Percentiles rank a stretch among this genome's conserved stretches.
Conservation (phyloP, 2,329 filamentous ascomycete genomes). For the Ophiostoma piceae region DNA sequence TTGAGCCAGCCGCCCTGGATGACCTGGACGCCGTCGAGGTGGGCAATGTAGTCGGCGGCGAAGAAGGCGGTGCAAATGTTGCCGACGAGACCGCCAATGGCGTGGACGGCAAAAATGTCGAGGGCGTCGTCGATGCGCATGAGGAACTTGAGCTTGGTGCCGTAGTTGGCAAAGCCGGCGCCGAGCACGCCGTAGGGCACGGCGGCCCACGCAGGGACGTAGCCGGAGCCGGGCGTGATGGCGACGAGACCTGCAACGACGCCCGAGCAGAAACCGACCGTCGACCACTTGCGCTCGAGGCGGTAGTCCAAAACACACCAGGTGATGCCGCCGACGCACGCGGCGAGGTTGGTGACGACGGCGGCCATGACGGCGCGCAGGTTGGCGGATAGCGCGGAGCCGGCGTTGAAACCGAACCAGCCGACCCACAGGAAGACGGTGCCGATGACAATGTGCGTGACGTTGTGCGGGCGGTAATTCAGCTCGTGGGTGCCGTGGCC, state of each 20-base stretch:
- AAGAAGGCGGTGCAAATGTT: conserved; percentile 79
- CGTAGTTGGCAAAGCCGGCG: conserved; percentile 77
- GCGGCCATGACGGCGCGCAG: conserved; percentile 81
- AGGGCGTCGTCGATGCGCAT: conserved; percentile 76
- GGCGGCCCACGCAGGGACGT: conserved; percentile 77
- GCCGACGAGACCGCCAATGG: conserved; percentile 69
- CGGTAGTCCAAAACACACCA: conserved; percentile 89
- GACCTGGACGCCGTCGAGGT: conserved; percentile 64
- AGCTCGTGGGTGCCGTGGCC: conserved; percentile 74
- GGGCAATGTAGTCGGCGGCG: conserved; percentile 77
- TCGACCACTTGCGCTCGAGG: conserved; percentile 85
- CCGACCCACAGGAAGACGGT: conserved; percentile 96
- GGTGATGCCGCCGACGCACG: conserved; percentile 76
- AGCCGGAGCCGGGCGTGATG: conserved; percentile 82
- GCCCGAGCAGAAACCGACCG: conserved; percentile 87
- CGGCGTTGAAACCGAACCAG: conserved; percentile 93
- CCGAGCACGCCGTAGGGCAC: conserved; percentile 73
- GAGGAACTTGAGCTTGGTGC: conserved; percentile 86
- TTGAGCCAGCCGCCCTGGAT: conserved; percentile 80
- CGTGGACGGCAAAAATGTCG: conserved; percentile 83
- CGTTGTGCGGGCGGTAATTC: conserved; percentile 89
- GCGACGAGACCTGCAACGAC: conserved; percentile 81
- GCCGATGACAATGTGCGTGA: conserved; percentile 85
- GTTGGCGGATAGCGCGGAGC: conserved; percentile 74
- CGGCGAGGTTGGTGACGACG: conserved; percentile 78